Evolutionary conservation across 2,329 filamentous ascomycete species (phyloP).

Genomic region (Phoma herbarum): DNA sequence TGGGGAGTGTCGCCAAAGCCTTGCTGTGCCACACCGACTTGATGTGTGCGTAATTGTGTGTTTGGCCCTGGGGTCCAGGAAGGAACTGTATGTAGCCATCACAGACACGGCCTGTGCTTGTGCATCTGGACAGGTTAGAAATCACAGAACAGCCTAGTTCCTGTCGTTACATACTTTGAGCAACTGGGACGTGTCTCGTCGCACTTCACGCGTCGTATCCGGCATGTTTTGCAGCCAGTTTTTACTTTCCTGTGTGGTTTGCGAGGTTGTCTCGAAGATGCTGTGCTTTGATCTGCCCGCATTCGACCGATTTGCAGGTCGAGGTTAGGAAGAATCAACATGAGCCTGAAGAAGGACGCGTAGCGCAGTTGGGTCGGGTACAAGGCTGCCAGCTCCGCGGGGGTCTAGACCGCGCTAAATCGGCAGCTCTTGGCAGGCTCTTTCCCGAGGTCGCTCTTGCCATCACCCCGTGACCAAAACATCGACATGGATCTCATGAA

Average conservation of each 20-base stretch:
- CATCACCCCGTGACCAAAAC: not conserved
- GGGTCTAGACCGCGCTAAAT: not conserved
- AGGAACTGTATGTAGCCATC: constrained; percentile 28
- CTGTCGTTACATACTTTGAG: constrained; percentile 22
- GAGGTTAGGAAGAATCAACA: not conserved
- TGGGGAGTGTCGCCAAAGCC: constrained; percentile 9
- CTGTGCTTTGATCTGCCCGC: not conserved
- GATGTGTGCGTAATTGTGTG: not conserved
- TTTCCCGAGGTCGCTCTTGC: not conserved
- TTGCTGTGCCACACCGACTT: constrained; percentile 1
- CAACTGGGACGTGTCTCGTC: constrained; percentile 36
- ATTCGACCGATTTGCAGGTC: not conserved
- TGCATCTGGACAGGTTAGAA: constrained; percentile 29
- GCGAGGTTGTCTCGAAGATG: not conserved
- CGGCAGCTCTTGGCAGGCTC: not conserved
- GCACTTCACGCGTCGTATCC: constrained; percentile 37
- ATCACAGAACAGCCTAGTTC: not conserved
- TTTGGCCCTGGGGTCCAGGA: not conserved
- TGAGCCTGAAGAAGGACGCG: not conserved
- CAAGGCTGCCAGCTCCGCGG: not conserved
- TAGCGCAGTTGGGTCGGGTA: not conserved
- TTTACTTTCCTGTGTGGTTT: constrained; percentile 23
- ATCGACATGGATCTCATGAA: not conserved
- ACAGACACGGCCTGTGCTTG: constrained; percentile 36
- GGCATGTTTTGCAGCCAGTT: constrained; percentile 37